Conservation (phyloP, 495 filamentous ascomycete species). For the Penicillium pulvis region DNA sequence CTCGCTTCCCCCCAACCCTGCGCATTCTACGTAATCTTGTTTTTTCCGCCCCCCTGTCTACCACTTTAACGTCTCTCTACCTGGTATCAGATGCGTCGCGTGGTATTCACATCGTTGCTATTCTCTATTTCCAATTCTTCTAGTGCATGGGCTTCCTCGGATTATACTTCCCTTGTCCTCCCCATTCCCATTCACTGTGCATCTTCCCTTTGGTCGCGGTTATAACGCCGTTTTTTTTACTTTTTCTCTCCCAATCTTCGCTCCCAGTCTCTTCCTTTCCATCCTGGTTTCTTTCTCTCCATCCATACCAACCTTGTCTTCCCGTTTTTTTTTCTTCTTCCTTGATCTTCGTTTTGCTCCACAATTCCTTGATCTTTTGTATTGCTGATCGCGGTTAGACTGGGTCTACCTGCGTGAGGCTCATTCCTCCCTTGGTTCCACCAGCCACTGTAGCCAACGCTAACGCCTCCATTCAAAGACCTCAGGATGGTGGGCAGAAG, state of each 20-base stretch:
- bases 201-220: conserved; percentile 3
- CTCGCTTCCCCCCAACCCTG: background rate
- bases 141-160: background rate
- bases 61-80: background rate
- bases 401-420: conserved; percentile 2
- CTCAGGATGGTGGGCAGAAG: conserved; percentile 39
- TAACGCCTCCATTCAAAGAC: conserved; percentile 15
- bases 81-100: background rate
- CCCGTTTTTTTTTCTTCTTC: background rate
- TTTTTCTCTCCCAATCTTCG: background rate
- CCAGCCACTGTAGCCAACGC: background rate
- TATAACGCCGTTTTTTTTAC: background rate
- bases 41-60: conserved; percentile 3
- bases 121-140: background rate
- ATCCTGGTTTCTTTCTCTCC: background rate
- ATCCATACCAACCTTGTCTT: background rate
- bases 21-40: conserved; percentile 3
- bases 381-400: background rate
- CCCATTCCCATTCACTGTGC: background rate
- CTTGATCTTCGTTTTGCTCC: background rate
- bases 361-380: conserved; percentile 1
- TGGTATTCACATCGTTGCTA: background rate
- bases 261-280: background rate
- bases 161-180: background rate
- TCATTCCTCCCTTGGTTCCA: conserved; percentile 7